phyloP scores from a whole-genome alignment of 169 alveolate species.

The Theileria parva region DNA sequence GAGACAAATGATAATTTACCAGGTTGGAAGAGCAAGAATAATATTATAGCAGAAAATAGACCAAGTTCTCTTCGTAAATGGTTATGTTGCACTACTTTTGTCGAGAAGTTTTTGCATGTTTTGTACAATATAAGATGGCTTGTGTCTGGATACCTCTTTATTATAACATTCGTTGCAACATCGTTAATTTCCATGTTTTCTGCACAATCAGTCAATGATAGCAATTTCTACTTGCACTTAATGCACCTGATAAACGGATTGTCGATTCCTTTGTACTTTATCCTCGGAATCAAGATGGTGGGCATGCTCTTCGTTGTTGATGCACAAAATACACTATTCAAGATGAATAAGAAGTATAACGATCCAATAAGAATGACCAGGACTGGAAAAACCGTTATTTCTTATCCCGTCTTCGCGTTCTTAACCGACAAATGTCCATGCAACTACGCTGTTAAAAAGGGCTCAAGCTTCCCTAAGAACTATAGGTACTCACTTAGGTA shows the following conservation, averaged over 20 bases:
- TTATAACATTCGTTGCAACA: not conserved
- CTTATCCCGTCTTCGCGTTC: not conserved
- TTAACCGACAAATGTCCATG: constrained; percentile 19
- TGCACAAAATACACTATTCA: not conserved
- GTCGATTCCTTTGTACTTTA: not conserved
- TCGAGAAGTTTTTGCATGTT: constrained; percentile 1
- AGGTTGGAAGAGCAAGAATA: constrained; percentile 1
- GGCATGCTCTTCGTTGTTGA: not conserved
- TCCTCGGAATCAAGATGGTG: not conserved
- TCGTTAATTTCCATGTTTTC: not conserved
- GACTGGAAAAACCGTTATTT: not conserved
- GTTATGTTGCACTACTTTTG: not conserved
- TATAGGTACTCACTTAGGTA: constrained; percentile 19
- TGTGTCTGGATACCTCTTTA: not conserved
- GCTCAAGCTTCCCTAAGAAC: not conserved
- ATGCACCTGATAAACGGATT: constrained; percentile 15
- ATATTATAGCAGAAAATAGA: not conserved
- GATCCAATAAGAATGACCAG: not conserved
- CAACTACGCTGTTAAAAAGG: constrained; percentile 14
- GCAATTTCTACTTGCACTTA: not conserved
- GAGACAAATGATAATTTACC: not conserved
- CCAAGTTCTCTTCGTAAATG: constrained; percentile 5
- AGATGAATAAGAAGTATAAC: not conserved
- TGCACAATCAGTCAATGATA: not conserved
- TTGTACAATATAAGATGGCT: not conserved